Percentiles rank a stretch among this genome's conserved stretches.
Conservation (phyloP, 306 rosid genomes). For the Spatholobus suberectus region DNA sequence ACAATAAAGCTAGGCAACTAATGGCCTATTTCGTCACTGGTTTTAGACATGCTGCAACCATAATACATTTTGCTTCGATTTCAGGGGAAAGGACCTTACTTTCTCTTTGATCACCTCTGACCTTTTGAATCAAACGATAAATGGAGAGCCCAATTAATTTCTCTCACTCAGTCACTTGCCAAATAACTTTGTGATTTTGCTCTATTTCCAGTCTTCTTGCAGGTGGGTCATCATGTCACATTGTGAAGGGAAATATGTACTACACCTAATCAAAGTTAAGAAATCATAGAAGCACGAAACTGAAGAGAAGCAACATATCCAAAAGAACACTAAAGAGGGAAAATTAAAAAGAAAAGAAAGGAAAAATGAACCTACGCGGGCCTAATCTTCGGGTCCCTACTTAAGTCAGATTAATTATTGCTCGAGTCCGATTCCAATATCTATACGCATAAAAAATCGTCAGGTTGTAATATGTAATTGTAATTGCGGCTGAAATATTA, state of each 20-base stretch:
- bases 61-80: constrained; percentile 63
- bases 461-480: background rate
- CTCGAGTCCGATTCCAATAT: background rate
- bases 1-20: constrained; percentile 58
- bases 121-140: constrained; percentile 37
- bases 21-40: constrained; percentile 51
- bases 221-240: constrained; percentile 43
- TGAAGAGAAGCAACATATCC: background rate
- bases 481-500: background rate
- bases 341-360: background rate
- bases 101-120: constrained; percentile 14
- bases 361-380: background rate
- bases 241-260: constrained; percentile 11
- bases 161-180: constrained; percentile 38
- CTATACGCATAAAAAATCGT: background rate
- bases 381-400: constrained; percentile 44
- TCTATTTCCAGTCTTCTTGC: constrained; percentile 2
- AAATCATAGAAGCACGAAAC: constrained; percentile 13
- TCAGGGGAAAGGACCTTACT: constrained; percentile 53
- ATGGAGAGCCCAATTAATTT: constrained; percentile 28
- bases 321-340: background rate
- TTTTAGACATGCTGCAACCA: constrained; percentile 53
- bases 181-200: background rate
- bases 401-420: constrained; percentile 39
- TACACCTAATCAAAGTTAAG: constrained; percentile 7